Base-by-base conservation (phyloP, 176 grass and related monocot species). In the Musa beccarii region DNA sequence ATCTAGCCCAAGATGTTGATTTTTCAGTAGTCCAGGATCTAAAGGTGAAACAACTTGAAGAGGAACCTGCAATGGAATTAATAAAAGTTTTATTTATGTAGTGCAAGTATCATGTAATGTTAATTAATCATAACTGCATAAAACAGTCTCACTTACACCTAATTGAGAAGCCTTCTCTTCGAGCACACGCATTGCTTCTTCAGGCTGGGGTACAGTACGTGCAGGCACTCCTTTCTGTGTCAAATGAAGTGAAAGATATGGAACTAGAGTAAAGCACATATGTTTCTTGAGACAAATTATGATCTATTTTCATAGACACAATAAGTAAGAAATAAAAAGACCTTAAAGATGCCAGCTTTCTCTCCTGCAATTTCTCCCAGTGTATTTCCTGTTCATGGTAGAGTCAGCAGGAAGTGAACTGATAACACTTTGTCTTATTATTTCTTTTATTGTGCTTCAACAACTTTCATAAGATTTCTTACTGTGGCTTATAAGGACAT, bases 291-390 rank as follows among this genome's bases (percentile, higher is more conserved):
- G 59, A 71, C 20, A 68, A 49, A 68, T 59, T 55, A 17, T 51
- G 55, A 28, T 24, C 16, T 80, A 59, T 62, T 63, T 62, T 52
- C 21, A 22, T 53, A 64, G 56, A 16, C 24, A 75, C 34, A 16
- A 43, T 64, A 23, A 55, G 34, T 63, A 57, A 80, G 34, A 52
- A 75, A 76, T 52, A 49, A 84, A n/a, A 62, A 75, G 53, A 94
- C 84, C 88, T 91, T 92, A 56, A 86, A 91, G 81, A 99, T 92
- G n/a, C 84, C 88, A 86, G 86, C 83, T 77, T 92, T 99, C 89
- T 92, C 88, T 57, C 84, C 79, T 28, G 84, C 90, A 84, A 99
- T 87, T 87, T 92, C 86, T 24, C 71, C 74, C 43, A 99, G 86
- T 0, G 95, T 94, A 80, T 86, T 80, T 78, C 88, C 91, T 94